Evolutionary conservation across 371 early-diverging fungal species (phyloP).

Genomic region (Dinochytrium kinnereticum): DNA sequence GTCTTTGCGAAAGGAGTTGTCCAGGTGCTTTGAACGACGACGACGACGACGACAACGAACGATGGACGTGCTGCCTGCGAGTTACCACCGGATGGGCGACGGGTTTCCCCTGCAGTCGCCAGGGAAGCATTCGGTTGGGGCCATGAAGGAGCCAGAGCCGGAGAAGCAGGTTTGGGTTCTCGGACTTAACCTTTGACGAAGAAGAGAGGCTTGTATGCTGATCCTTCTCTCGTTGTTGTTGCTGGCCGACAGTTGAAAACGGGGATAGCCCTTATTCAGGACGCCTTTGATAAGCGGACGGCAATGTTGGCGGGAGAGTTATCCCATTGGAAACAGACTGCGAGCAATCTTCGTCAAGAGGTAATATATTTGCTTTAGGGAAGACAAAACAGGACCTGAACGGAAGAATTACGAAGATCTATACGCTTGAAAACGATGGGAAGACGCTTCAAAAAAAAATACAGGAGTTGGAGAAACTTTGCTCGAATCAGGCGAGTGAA

Average conservation of each 20-base stretch:
- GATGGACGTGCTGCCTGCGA: not conserved
- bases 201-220: too few species aligned
- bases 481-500: slow-evolving; percentile 33
- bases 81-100: not conserved
- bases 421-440: slow-evolving; percentile 32
- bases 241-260: slow-evolving; percentile 40
- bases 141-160: not conserved
- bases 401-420: too few species aligned
- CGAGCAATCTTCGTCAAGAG: slow-evolving; percentile 37
- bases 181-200: not conserved
- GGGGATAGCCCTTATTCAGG: slow-evolving; percentile 40
- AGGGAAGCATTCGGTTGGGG: not conserved
- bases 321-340: slow-evolving; percentile 38
- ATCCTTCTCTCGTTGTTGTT: too few species aligned
- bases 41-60: too few species aligned
- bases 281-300: slow-evolving; percentile 39
- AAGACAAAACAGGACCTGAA: too few species aligned
- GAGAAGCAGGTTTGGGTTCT: not conserved
- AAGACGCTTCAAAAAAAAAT: slow-evolving; percentile 15
- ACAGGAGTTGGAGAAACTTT: slow-evolving; percentile 35
- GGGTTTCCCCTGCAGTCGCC: not conserved
- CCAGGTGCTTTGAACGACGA: not conserved
- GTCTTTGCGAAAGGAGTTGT: not conserved
- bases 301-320: slow-evolving; percentile 34
- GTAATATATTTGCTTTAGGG: too few species aligned